A percentile compares a stretch with the other conserved stretches of the same genome.
Conservation (phyloP, 352 stramenopile genomes). For the Globisporangium carolinianum region DNA sequence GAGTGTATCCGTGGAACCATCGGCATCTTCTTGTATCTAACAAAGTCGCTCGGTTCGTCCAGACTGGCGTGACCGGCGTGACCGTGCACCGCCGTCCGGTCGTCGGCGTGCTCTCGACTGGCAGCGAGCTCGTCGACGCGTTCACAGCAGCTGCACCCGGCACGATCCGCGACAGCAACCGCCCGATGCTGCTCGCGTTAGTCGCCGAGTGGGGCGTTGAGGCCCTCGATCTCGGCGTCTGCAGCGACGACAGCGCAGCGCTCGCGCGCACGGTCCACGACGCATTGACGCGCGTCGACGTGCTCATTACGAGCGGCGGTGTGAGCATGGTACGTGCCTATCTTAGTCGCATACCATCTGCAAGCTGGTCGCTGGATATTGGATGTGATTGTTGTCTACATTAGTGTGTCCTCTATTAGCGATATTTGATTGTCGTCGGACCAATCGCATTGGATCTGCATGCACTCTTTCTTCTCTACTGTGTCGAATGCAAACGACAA, state of each 20-base stretch:
- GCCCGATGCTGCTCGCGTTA: slow-evolving; percentile 87
- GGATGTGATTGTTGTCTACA: neutral
- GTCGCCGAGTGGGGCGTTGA: slow-evolving; percentile 37
- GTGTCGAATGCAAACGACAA: neutral
- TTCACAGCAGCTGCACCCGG: slow-evolving; percentile 33
- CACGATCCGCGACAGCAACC: slow-evolving; percentile 94
- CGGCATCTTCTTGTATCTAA: too few species aligned
- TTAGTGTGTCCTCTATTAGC: too few species aligned
- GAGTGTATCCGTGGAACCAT: too few species aligned
- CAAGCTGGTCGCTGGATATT: too few species aligned
- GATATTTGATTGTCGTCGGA: neutral
- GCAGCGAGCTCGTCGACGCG: slow-evolving; percentile 88
- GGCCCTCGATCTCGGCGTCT: slow-evolving; percentile 65
- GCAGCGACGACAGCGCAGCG: slow-evolving; percentile 52
- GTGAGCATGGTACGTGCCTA: slow-evolving; percentile 80
- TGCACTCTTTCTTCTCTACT: neutral
- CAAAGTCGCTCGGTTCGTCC: neutral
- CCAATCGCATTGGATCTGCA: too few species aligned
- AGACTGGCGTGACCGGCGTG: slow-evolving; percentile 73
- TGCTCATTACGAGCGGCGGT: slow-evolving; percentile 94
- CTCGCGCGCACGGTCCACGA: slow-evolving; percentile 40
- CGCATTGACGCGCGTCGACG: slow-evolving; percentile 62
- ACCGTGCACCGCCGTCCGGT: slow-evolving; percentile 57
- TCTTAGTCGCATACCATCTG: too few species aligned
- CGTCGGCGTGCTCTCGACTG: slow-evolving; percentile 93